Conservation (phyloP, 177 flowering plant species). For the Vitis hybrid region DNA sequence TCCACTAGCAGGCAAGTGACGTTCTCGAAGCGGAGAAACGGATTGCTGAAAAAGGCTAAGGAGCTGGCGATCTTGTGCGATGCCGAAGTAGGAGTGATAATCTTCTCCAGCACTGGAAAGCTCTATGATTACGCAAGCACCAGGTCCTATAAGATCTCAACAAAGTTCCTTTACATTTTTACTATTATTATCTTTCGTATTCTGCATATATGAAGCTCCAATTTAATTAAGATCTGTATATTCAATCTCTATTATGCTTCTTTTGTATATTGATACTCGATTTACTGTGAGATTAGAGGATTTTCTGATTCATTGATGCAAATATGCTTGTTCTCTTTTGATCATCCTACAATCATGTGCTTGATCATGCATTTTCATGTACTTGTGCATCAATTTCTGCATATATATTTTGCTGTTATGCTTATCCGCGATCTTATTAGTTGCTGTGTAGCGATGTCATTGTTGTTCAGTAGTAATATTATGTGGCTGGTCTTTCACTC, state of each 20-base stretch:
- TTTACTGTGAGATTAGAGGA: background rate
- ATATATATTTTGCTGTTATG: too few relatives aligned
- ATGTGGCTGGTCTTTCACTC: too few relatives aligned
- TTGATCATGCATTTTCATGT: too few relatives aligned
- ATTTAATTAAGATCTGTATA: background rate
- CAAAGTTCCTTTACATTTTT: background rate
- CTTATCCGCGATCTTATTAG: too few relatives aligned
- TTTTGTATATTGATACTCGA: background rate
- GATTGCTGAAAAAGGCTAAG: slow-evolving; percentile 70
- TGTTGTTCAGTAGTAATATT: too few relatives aligned
- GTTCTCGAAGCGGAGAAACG: slow-evolving; percentile 69
- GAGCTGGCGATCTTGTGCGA: slow-evolving; percentile 66
- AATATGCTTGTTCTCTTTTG: too few relatives aligned
- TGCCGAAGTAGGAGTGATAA: slow-evolving; percentile 60
- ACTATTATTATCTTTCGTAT: too few relatives aligned
- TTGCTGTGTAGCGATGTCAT: too few relatives aligned
- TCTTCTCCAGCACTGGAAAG: slow-evolving; percentile 68
- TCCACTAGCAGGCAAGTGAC: slow-evolving; percentile 72
- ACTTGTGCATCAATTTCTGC: too few relatives aligned
- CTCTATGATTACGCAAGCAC: slow-evolving; percentile 62
- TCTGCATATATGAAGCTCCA: background rate
- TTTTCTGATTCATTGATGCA: background rate
- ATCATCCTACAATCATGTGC: too few relatives aligned
- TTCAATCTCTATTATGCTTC: background rate
- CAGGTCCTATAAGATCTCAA: slow-evolving; percentile 33